Conservation (phyloP, 1,284 basidiomycete species). For the Ustilago cynodontis region DNA sequence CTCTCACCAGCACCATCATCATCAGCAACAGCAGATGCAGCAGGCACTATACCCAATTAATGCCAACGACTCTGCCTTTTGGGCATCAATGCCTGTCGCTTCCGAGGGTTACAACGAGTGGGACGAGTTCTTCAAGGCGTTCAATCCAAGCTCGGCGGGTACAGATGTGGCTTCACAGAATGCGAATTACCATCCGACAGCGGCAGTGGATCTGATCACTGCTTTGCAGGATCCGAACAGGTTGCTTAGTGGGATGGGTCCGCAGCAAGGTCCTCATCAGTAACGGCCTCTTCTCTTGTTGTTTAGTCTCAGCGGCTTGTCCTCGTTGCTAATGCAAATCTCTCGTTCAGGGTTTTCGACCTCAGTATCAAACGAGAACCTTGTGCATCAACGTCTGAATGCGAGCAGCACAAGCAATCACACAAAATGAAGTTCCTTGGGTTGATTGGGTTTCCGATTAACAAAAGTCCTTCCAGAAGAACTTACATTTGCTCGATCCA, state of each 20-base stretch:
- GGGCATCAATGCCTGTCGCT: conserved; percentile 47
- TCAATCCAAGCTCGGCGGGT: conserved; percentile 16
- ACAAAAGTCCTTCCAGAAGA: conserved; percentile 5
- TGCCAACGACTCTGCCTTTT: conserved; percentile 39
- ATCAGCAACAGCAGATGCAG: conserved; percentile 18
- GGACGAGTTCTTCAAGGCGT: conserved; percentile 44
- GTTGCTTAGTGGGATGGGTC: conserved; percentile 23
- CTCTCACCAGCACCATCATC: conserved; percentile 13
- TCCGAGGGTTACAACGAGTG: conserved; percentile 41
- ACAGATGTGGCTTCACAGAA: conserved; percentile 1
- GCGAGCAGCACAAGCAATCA: neutral
- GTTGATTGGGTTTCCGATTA: conserved; percentile 5
- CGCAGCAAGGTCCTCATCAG: conserved; percentile 12
- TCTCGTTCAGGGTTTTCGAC: neutral
- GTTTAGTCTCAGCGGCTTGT: neutral
- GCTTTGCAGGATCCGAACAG: conserved; percentile 48
- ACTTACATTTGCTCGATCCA: conserved; percentile 7
- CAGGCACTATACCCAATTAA: conserved; percentile 28
- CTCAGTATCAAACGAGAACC: too few relatives aligned
- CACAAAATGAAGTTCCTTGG: neutral
- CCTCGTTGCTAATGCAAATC: neutral
- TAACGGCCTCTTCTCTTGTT: neutral
- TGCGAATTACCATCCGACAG: conserved; percentile 35
- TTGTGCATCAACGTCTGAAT: neutral
- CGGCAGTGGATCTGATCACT: conserved; percentile 41